These are phyloP conservation scores for Blastomyces emzantsi DNA, from an alignment of 2,329 filamentous ascomycete species.

Conservation along the genomic window DNA sequence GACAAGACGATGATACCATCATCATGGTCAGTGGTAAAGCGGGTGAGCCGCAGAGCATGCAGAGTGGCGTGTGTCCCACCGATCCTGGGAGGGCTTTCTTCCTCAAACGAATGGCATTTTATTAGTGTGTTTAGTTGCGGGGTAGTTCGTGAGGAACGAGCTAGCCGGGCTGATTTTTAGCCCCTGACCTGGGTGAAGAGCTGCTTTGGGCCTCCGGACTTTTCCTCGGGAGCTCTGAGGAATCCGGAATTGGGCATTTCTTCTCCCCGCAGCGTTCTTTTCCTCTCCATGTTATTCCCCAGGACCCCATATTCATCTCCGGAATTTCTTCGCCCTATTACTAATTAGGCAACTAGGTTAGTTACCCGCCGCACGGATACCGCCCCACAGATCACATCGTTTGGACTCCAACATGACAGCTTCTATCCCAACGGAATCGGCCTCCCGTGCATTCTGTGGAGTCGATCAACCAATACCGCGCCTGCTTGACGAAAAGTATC, in stretches of 20 bases:
- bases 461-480: background rate
- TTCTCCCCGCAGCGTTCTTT: background rate
- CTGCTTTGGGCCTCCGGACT: too few species aligned
- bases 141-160: background rate
- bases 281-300: background rate
- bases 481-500: background rate
- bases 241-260: too few species aligned
- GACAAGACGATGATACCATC: slow-evolving; percentile 5
- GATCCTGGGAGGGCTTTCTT: background rate
- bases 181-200: too few species aligned
- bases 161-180: background rate
- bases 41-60: background rate
- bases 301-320: background rate
- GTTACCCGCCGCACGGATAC: background rate
- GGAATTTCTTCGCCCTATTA: background rate
- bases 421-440: background rate
- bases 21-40: background rate
- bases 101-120: background rate
- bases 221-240: background rate
- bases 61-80: background rate
- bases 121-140: background rate
- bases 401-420: background rate
- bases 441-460: background rate
- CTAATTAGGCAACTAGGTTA: background rate
- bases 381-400: background rate